These are phyloP conservation scores for Drechmeria coniospora DNA, from an alignment of 2,329 filamentous ascomycete species.

Conservation along the genomic window DNA sequence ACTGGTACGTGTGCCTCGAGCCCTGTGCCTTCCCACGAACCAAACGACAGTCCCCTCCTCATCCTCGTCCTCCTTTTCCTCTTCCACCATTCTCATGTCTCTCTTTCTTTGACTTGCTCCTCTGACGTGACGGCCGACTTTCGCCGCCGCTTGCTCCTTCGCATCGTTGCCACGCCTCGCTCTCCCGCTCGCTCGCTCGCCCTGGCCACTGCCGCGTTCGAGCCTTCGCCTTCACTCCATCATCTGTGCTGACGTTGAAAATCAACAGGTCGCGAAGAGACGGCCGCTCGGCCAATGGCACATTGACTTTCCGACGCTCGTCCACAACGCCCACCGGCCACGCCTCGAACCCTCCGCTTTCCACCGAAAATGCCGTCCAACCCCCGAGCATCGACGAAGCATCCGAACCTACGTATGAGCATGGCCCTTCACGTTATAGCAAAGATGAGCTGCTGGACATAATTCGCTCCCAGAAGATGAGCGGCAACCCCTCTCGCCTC, in stretches of 20 bases:
- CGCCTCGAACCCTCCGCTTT: conserved; percentile 20
- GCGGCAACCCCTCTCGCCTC: conserved; percentile 43
- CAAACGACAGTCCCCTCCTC: neutral
- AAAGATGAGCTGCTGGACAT: conserved; percentile 68
- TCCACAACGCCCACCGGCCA: conserved; percentile 40
- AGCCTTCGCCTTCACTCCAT: no score
- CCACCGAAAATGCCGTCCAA: conserved; percentile 24
- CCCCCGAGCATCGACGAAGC: conserved; percentile 18
- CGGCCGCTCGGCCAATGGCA: conserved; percentile 43
- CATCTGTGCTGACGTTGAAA: neutral
- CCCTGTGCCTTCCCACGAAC: no score
- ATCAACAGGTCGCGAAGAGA: conserved; percentile 39
- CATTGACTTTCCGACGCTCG: conserved; percentile 47
- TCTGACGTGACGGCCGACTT: no score
- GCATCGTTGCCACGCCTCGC: no score
- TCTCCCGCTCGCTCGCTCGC: no score
- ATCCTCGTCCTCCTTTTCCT: neutral
- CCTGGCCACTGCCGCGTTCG: no score
- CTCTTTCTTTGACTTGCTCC: neutral
- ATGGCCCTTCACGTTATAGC: conserved; percentile 48
- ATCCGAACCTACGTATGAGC: conserved; percentile 16
- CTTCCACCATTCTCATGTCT: neutral
- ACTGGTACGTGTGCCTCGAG: conserved; percentile 47
- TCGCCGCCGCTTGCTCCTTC: no score
- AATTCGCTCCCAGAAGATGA: conserved; percentile 38